A percentile compares a stretch with the other conserved stretches of the same genome.
Conservation (phyloP, 352 stramenopile genomes). For the Lagenidium giganteum region DNA sequence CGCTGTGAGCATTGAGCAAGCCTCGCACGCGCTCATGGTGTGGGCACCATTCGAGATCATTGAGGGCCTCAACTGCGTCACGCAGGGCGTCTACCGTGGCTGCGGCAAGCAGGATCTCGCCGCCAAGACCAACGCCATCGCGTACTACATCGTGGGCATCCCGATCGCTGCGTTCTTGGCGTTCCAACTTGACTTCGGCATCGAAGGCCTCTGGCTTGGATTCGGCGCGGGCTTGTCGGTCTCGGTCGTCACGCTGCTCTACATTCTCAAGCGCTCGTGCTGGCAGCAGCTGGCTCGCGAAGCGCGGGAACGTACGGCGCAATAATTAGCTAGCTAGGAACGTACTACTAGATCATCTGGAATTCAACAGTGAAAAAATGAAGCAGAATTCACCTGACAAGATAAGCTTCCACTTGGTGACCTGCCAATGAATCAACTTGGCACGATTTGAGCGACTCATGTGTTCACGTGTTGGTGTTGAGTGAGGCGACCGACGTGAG, state of each 20-base stretch:
- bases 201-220: conserved; percentile 77
- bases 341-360: too few relatives aligned
- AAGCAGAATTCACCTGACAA: too few relatives aligned
- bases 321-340: conserved; percentile 27
- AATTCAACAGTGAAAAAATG: too few relatives aligned
- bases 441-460: too few relatives aligned
- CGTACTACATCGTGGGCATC: conserved; percentile 74
- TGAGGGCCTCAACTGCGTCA: conserved; percentile 59
- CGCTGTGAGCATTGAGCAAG: conserved; percentile 25
- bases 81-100: conserved; percentile 71
- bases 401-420: too few relatives aligned
- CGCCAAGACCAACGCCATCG: conserved; percentile 57
- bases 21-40: conserved; percentile 41
- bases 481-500: too few relatives aligned
- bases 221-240: conserved; percentile 48
- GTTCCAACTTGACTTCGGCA: conserved; percentile 30
- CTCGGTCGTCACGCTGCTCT: conserved; percentile 20
- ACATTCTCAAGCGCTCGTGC: conserved; percentile 26
- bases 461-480: too few relatives aligned
- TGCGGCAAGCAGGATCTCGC: conserved; percentile 59
- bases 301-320: conserved; percentile 21
- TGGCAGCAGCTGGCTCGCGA: conserved; percentile 28
- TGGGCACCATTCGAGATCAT: conserved; percentile 62
- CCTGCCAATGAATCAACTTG: too few relatives aligned
- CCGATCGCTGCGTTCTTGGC: conserved; percentile 53